Percentiles rank a stretch among this genome's conserved stretches.
Evolutionary conservation across 2,329 filamentous ascomycete species (phyloP).

Genomic region (Plenodomus biglobosus): DNA sequence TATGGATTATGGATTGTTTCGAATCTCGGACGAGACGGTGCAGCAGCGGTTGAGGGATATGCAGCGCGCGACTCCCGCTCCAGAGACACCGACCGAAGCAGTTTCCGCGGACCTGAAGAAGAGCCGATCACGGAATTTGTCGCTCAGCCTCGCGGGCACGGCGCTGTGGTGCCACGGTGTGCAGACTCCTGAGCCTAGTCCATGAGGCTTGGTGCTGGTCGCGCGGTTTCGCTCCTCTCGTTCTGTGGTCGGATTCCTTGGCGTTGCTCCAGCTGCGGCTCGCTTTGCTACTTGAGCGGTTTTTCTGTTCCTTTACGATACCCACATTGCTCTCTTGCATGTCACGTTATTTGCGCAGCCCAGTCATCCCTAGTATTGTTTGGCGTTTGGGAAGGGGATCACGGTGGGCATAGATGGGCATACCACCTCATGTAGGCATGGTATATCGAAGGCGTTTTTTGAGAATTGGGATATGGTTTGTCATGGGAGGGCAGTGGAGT

Average conservation of each 20-base stretch:
- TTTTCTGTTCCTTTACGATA: slow-evolving; percentile 17
- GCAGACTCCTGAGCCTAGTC: slow-evolving; percentile 46
- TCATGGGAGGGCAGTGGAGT: not conserved
- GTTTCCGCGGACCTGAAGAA: slow-evolving; percentile 8
- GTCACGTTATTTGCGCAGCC: not conserved
- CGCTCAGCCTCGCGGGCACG: slow-evolving; percentile 29
- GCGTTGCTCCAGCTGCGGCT: slow-evolving; percentile 1
- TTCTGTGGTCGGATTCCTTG: too few relatives aligned
- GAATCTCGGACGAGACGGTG: slow-evolving; percentile 39
- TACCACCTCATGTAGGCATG: too few relatives aligned
- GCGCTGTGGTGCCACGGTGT: slow-evolving; percentile 38
- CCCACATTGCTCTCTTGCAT: slow-evolving; percentile 10
- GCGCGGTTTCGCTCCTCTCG: too few relatives aligned
- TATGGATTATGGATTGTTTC: slow-evolving; percentile 43
- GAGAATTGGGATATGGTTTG: not conserved
- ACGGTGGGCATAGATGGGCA: not conserved
- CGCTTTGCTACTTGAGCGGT: slow-evolving; percentile 3
- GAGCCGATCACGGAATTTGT: slow-evolving; percentile 26
- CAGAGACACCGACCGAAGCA: slow-evolving; percentile 2
- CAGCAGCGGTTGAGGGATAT: slow-evolving; percentile 34
- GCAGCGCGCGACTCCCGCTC: slow-evolving; percentile 20
- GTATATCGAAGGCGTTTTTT: not conserved
- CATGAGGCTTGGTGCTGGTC: too few relatives aligned
- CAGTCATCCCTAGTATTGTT: slow-evolving; percentile 1
- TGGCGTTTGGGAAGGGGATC: slow-evolving; percentile 1